Conservation (phyloP, 345 rosid genomes). For the Jatropha curcas region DNA sequence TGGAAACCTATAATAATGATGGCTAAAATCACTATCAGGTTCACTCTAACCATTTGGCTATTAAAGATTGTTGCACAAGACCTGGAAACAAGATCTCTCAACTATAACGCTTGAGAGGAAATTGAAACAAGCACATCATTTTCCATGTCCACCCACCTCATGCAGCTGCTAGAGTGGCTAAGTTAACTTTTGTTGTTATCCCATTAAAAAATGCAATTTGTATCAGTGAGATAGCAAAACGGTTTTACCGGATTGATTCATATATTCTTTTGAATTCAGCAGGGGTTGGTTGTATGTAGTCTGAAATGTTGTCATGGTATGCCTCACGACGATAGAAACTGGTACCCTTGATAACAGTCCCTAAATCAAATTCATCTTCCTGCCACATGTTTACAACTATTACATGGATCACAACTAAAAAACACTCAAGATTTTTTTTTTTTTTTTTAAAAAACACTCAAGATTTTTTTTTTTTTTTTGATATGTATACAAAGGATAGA, state of each 20-base stretch:
- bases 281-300: constrained; percentile 54
- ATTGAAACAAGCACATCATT: not conserved
- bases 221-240: constrained; percentile 10
- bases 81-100: not conserved
- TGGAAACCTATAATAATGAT: not conserved
- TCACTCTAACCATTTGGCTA: not conserved
- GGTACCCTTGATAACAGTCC: constrained; percentile 40
- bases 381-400: constrained; percentile 23
- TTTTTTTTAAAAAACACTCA: too few species aligned
- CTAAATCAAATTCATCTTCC: constrained; percentile 54
- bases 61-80: not conserved
- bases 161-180: not conserved
- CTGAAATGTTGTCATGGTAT: constrained; percentile 36
- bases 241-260: constrained; percentile 39
- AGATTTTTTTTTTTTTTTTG: too few species aligned
- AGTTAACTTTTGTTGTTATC: constrained; percentile 4
- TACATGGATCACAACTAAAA: constrained; percentile 7
- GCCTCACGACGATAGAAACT: constrained; percentile 58
- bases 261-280: constrained; percentile 40
- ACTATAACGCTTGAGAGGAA: not conserved
- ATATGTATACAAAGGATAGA: too few species aligned
- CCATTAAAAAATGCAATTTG: too few species aligned
- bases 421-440: too few species aligned
- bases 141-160: not conserved
- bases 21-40: not conserved